These are phyloP conservation scores for Canariomyces notabilis DNA, from an alignment of 2,329 filamentous ascomycete species.

Conservation along the genomic window DNA sequence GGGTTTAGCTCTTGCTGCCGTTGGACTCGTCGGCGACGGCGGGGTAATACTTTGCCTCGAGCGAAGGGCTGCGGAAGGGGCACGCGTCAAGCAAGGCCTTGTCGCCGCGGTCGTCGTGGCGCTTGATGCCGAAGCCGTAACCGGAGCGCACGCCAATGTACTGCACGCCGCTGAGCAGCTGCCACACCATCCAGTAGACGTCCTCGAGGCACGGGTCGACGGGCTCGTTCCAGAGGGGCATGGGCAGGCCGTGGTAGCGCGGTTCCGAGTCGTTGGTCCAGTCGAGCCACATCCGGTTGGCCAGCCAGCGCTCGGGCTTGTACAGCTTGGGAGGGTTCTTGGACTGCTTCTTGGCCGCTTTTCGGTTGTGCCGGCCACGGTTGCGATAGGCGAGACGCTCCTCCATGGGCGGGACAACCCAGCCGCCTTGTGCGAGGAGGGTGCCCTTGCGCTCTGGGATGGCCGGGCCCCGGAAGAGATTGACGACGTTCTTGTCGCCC, in stretches of 20 bases:
- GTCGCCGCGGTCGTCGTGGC: constrained; percentile 1
- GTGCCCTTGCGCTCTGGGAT: constrained; percentile 12
- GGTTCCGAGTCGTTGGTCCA: constrained; percentile 6
- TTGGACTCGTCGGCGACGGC: no score
- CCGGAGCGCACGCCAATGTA: constrained; percentile 22
- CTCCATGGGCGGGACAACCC: constrained; percentile 24
- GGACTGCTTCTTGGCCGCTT: constrained; percentile 6
- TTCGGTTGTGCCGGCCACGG: constrained; percentile 8
- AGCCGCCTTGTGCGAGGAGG: constrained; percentile 22
- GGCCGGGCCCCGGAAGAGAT: constrained; percentile 18
- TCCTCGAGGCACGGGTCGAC: constrained; percentile 25
- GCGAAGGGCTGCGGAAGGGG: constrained; percentile 18
- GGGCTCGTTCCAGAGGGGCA: constrained; percentile 22
- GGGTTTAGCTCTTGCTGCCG: no score
- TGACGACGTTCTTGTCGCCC: constrained; percentile 4
- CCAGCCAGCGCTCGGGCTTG: no score
- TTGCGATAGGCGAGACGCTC: constrained; percentile 17
- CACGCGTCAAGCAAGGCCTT: constrained; percentile 8
- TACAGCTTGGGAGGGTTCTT: constrained; percentile 3
- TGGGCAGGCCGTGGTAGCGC: constrained; percentile 14
- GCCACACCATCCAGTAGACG: constrained; percentile 25
- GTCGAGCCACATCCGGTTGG: constrained; percentile 13
- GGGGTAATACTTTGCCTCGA: no score
- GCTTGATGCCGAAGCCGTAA: constrained; percentile 14
- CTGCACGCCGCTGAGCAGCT: constrained; percentile 19